Evolutionary conservation across 805 yeast species (phyloP), one percentile per base, ranked within the genome.

Genomic region (Ogataea haglerorum): DNA sequence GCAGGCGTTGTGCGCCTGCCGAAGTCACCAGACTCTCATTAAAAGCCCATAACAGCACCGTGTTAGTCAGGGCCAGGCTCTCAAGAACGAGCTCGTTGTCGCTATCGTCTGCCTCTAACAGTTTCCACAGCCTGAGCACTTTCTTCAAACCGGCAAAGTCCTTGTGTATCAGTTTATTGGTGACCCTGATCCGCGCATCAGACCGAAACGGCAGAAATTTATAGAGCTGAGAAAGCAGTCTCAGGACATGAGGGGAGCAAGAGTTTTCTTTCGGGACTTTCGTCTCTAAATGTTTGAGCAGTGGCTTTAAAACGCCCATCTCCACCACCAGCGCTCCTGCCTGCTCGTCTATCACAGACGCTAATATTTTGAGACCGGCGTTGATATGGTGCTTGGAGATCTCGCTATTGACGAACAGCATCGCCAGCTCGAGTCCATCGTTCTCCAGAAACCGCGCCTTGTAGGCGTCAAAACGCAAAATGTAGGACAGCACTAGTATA

Each of bases 181-280:
- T 25, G 18, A 53, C 21, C 29, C 58, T 36, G 14, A 52, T 39
- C 22, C 52, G 40, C 26, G 51, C 54, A 36, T 51, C 54, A 1
- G 50, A 38, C 1, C 39, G 43, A 27, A 48, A 38, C 2, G 52
- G 42, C n/a, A 52, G 41, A 34, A 19, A 37, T 21, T 42, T 47
- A 36, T 48, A 45, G 26, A 48, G 36, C n/a, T 34, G 40, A 3
- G 42, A 19, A 5, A 52, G 13, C n/a, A 52, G 25, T 2, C 24
- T 33, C 12, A 52, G 22, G 10, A 40, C 25, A 13, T 27, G 39
- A 12, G 29, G n/a, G 2, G 32, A 14, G 3, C 37, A 30, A 2
- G 46, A 41, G 6, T 30, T 24, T 5, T 27, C n/a, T 18, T 38
- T 42, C 4, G 49, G 43, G 4, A 38, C 15, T 15, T 41, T 43